Percentiles rank a stretch among this genome's conserved stretches.
Evolutionary conservation across 176 grass and related monocot species (phyloP).

Genomic region (Bromus sterilis): DNA sequence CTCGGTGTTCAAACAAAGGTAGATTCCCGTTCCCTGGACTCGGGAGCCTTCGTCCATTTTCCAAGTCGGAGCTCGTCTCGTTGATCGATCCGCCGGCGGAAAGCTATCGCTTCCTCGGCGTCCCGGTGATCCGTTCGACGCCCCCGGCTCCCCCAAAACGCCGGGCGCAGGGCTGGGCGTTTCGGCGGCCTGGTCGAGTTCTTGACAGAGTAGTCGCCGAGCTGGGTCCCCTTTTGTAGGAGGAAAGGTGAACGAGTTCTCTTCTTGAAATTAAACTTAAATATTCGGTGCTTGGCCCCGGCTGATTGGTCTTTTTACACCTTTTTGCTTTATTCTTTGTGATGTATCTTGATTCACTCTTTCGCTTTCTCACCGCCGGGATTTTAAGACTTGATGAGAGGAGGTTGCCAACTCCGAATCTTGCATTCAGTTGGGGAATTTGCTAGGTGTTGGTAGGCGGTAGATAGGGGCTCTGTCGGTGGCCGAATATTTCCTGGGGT

Average conservation of each 20-base stretch:
- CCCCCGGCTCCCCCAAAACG: background rate
- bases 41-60: background rate
- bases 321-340: conserved; percentile 32
- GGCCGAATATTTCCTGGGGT: background rate
- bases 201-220: conserved; percentile 13
- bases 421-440: conserved; percentile 19
- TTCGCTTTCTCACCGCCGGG: conserved; percentile 6
- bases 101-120: background rate
- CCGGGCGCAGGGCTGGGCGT: background rate
- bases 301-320: background rate
- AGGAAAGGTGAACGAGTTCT: conserved; percentile 31
- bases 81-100: background rate
- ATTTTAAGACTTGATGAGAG: background rate
- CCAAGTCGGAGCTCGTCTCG: background rate
- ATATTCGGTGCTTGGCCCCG: conserved; percentile 7
- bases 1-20: conserved; percentile 10
- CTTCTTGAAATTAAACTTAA: conserved; percentile 28
- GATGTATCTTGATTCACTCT: conserved; percentile 17
- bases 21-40: conserved; percentile 32
- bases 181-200: conserved; percentile 3
- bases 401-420: conserved; percentile 13
- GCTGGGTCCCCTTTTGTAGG: background rate
- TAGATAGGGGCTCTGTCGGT: conserved; percentile 18
- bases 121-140: background rate
- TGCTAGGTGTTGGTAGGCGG: conserved; percentile 15